Conservation (phyloP, 352 stramenopile species). For the Pythium aquatile region DNA sequence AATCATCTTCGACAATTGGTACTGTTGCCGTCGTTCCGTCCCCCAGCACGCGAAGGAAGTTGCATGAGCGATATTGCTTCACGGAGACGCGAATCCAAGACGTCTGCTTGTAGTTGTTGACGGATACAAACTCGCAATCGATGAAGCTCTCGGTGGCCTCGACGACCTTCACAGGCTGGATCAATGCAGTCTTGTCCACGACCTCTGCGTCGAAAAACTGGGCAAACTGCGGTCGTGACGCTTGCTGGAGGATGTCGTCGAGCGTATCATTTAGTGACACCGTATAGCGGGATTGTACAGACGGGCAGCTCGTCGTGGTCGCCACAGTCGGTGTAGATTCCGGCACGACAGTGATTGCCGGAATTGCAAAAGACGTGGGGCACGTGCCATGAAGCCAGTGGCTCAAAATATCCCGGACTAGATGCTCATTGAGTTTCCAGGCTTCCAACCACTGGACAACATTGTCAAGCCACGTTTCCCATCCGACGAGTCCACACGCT, state of each 20-base stretch:
- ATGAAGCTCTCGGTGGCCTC: slow-evolving; percentile 41
- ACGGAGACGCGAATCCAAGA: slow-evolving; percentile 29
- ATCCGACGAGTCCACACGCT: slow-evolving; percentile 28
- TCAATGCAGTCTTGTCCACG: slow-evolving; percentile 38
- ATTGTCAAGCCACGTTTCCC: slow-evolving; percentile 57
- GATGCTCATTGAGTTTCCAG: slow-evolving; percentile 55
- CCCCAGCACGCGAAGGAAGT: slow-evolving; percentile 44
- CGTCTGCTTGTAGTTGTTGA: slow-evolving; percentile 31
- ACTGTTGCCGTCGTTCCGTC: slow-evolving; percentile 12
- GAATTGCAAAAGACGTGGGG: slow-evolving; percentile 36
- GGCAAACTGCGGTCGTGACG: slow-evolving; percentile 38
- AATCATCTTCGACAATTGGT: slow-evolving; percentile 31
- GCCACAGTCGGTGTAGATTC: slow-evolving; percentile 22
- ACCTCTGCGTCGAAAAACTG: slow-evolving; percentile 49
- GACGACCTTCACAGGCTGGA: slow-evolving; percentile 41
- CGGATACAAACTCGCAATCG: slow-evolving; percentile 28
- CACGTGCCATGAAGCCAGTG: slow-evolving; percentile 68
- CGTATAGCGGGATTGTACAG: slow-evolving; percentile 24
- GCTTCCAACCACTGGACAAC: slow-evolving; percentile 50
- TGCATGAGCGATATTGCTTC: slow-evolving; percentile 48
- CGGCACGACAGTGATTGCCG: slow-evolving; percentile 18
- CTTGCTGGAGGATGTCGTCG: slow-evolving; percentile 34
- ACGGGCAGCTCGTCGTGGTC: slow-evolving; percentile 30
- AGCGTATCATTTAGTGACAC: slow-evolving; percentile 36
- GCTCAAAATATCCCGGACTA: slow-evolving; percentile 55